Conservation (phyloP, 106 monocot genomes). For the Acorus calamus region DNA sequence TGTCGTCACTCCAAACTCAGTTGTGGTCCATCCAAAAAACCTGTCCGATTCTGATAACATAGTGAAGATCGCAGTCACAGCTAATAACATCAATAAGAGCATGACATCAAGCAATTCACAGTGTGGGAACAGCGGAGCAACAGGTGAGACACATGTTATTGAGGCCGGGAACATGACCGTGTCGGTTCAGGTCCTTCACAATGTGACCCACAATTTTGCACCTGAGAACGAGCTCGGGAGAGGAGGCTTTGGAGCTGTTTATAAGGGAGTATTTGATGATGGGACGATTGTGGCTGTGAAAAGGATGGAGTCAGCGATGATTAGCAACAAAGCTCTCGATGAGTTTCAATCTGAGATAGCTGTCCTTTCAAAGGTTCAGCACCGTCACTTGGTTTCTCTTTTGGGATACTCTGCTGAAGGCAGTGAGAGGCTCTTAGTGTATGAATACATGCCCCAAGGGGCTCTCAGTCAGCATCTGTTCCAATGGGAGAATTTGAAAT, state of each 20-base stretch:
- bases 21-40: slow-evolving; percentile 54
- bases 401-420: slow-evolving; percentile 53
- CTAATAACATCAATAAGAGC: slow-evolving; percentile 14
- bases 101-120: slow-evolving; percentile 13
- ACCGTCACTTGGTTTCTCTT: slow-evolving; percentile 55
- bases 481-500: slow-evolving; percentile 22
- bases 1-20: slow-evolving; percentile 10
- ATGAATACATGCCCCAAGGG: slow-evolving; percentile 70
- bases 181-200: slow-evolving; percentile 40
- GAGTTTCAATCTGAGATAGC: slow-evolving; percentile 68
- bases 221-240: slow-evolving; percentile 52
- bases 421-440: slow-evolving; percentile 51
- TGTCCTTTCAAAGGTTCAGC: slow-evolving; percentile 57
- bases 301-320: slow-evolving; percentile 42
- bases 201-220: slow-evolving; percentile 39
- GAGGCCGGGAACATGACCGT: slow-evolving; percentile 35
- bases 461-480: slow-evolving; percentile 64
- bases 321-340: slow-evolving; percentile 41
- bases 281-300: slow-evolving; percentile 66
- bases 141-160: slow-evolving; percentile 22
- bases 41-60: slow-evolving; percentile 34
- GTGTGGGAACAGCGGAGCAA: slow-evolving; percentile 7
- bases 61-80: slow-evolving; percentile 31
- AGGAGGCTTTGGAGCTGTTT: slow-evolving; percentile 70
- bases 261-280: slow-evolving; percentile 58